A percentile compares a stretch with the other conserved stretches of the same genome.
These are phyloP conservation scores for Scutellaria baicalensis DNA, from an alignment of 257 asterid genomes.

Conservation along the genomic window DNA sequence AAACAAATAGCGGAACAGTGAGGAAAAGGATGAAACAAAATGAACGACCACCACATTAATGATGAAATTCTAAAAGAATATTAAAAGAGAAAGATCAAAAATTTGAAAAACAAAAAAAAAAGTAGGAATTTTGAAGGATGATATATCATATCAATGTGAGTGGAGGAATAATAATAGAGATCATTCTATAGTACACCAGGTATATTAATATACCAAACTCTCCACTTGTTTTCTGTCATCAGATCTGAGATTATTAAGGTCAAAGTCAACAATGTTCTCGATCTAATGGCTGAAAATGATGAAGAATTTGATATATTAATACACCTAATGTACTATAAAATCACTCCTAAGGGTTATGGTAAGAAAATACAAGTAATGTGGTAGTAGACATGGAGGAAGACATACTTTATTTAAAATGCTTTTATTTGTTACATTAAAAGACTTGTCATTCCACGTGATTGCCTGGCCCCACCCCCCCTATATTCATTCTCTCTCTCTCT, in stretches of 20 bases:
- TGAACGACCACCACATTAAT: too few relatives aligned
- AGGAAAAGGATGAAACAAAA: too few relatives aligned
- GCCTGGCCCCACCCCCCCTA: conserved; percentile 43
- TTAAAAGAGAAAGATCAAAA: background rate
- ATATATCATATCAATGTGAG: conserved; percentile 5
- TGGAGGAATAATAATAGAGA: conserved; percentile 12
- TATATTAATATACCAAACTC: too few relatives aligned
- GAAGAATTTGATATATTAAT: too few relatives aligned
- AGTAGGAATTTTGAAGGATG: background rate
- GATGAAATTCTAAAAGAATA: background rate
- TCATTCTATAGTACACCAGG: too few relatives aligned
- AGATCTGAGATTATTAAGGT: too few relatives aligned
- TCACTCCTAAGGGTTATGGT: background rate
- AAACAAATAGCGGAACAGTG: too few relatives aligned
- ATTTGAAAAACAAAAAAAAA: background rate
- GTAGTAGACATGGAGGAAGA: conserved; percentile 3
- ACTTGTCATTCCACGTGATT: conserved; percentile 51
- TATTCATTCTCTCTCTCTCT: conserved; percentile 28
- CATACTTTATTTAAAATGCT: conserved; percentile 17
- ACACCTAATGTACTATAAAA: too few relatives aligned
- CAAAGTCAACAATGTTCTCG: too few relatives aligned
- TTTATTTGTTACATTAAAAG: conserved; percentile 23
- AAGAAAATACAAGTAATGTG: background rate
- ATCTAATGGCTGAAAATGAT: too few relatives aligned
- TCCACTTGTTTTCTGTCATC: too few relatives aligned